phyloP scores from a whole-genome alignment of 2,329 filamentous ascomycete genomes.

The Daldinia sp. region DNA sequence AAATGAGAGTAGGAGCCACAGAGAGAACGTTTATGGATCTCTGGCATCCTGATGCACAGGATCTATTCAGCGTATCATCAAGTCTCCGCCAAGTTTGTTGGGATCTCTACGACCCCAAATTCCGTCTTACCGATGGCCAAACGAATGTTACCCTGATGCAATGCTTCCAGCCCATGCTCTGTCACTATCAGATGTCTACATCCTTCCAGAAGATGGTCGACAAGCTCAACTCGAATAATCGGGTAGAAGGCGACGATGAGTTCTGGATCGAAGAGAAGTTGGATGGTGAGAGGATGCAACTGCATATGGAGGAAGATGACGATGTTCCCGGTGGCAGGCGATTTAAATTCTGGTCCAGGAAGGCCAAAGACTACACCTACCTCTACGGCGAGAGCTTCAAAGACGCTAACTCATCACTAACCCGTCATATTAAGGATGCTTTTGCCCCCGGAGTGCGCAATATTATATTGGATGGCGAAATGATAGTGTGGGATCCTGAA shows the following conservation, averaged over 20 bases:
- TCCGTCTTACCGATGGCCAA: slow-evolving; percentile 80
- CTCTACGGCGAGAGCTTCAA: slow-evolving; percentile 84
- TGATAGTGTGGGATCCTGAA: slow-evolving; percentile 97
- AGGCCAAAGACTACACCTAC: slow-evolving; percentile 96
- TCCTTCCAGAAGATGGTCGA: slow-evolving; percentile 82
- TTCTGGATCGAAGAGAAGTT: slow-evolving; percentile 99
- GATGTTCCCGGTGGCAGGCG: slow-evolving; percentile 73
- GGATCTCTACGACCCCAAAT: slow-evolving; percentile 82
- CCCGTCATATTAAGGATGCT: slow-evolving; percentile 80
- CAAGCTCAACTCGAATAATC: slow-evolving; percentile 63
- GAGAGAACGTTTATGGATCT: slow-evolving; percentile 89
- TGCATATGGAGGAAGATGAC: slow-evolving; percentile 86
- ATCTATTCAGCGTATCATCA: slow-evolving; percentile 88
- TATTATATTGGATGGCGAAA: slow-evolving; percentile 94
- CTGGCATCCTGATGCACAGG: slow-evolving; percentile 83
- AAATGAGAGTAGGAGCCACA: slow-evolving; percentile 79
- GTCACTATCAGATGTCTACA: slow-evolving; percentile 87
- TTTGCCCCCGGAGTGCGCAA: slow-evolving; percentile 84
- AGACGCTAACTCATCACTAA: slow-evolving; percentile 81
- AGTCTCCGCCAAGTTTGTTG: slow-evolving; percentile 92
- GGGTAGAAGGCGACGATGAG: slow-evolving; percentile 75
- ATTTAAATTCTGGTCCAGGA: slow-evolving; percentile 94
- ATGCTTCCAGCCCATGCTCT: slow-evolving; percentile 95
- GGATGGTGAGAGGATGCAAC: slow-evolving; percentile 95
- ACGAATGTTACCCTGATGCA: slow-evolving; percentile 86